Evolutionary conservation across 2,329 filamentous ascomycete genomes (phyloP).

Genomic region (Aspergillus calidoustus): DNA sequence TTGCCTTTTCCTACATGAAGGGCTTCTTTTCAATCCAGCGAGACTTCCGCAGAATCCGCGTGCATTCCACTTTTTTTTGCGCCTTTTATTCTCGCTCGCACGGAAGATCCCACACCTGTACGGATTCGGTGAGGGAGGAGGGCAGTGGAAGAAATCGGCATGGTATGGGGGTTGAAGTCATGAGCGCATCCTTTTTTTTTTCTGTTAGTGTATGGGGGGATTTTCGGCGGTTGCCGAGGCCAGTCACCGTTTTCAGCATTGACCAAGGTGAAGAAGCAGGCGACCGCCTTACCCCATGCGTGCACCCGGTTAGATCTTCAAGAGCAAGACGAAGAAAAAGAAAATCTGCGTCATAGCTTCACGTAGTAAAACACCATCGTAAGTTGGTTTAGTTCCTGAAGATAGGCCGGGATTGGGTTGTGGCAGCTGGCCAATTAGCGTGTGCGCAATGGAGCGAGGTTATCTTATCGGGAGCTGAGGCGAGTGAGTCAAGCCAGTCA

Average conservation of each 20-base stretch:
- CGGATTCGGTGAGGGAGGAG: constrained; percentile 5
- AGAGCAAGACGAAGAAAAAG: neutral
- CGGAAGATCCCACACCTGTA: constrained; percentile 5
- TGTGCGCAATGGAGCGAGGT: constrained; percentile 14
- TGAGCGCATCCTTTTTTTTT: neutral
- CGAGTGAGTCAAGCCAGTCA: constrained; percentile 28
- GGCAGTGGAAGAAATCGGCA: neutral
- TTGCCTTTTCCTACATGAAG: constrained; percentile 10
- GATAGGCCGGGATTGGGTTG: constrained; percentile 9
- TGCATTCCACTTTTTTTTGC: neutral
- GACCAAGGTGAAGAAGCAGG: neutral
- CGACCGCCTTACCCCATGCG: constrained; percentile 10
- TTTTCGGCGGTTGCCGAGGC: constrained; percentile 11
- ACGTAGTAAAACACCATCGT: constrained; percentile 2
- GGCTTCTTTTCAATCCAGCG: constrained; percentile 5
- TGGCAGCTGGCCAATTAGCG: constrained; percentile 15
- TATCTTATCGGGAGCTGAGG: constrained; percentile 35
- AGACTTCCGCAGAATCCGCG: constrained; percentile 14
- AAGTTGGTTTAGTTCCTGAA: constrained; percentile 7
- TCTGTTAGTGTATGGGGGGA: neutral
- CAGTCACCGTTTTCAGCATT: constrained; percentile 1
- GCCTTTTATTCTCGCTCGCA: constrained; percentile 3
- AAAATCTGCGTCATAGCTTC: neutral
- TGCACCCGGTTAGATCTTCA: constrained; percentile 2
- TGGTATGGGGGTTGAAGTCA: constrained; percentile 1